phyloP scores from a whole-genome alignment of 2,329 filamentous ascomycete genomes.

The Pseudopithomyces chartarum region DNA sequence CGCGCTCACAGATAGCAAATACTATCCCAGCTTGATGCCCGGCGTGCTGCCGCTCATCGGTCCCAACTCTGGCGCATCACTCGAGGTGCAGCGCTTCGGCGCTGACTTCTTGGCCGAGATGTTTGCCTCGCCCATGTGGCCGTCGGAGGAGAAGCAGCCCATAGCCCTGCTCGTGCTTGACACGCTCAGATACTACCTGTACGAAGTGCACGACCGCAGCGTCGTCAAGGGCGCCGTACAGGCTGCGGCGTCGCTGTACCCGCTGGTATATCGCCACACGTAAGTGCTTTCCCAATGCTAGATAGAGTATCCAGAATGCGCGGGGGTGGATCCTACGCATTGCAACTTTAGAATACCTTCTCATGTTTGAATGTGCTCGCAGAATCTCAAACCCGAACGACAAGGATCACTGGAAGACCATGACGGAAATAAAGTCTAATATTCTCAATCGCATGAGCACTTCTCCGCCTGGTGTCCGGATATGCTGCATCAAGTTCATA shows the following conservation, averaged over 20 bases:
- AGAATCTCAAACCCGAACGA: constrained; percentile 90
- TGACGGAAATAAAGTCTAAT: constrained; percentile 84
- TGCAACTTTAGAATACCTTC: constrained; percentile 31
- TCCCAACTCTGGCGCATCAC: constrained; percentile 62
- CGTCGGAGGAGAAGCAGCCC: constrained; percentile 77
- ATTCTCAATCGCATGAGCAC: constrained; percentile 89
- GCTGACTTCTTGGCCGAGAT: constrained; percentile 95
- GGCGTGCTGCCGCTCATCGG: constrained; percentile 92
- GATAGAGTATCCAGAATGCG: constrained; percentile 19
- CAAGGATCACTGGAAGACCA: constrained; percentile 80
- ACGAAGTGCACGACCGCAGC: constrained; percentile 69
- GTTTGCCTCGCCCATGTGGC: constrained; percentile 87
- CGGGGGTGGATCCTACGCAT: constrained; percentile 9
- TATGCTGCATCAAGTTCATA: constrained; percentile 97
- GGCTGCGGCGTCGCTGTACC: constrained; percentile 89
- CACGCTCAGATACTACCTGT: constrained; percentile 62
- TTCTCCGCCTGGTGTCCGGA: constrained; percentile 74
- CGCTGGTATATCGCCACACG: constrained; percentile 90
- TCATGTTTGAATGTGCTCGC: constrained; percentile 43
- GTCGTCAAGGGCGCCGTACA: constrained; percentile 88
- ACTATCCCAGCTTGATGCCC: constrained; percentile 90
- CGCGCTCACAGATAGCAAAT: constrained; percentile 81
- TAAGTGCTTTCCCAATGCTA: constrained; percentile 61
- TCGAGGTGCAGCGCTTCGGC: constrained; percentile 93
- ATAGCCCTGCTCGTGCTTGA: constrained; percentile 78